Percentiles rank a stretch among this genome's conserved stretches.
These are phyloP conservation scores for Boletus rex-veris DNA, from an alignment of 768 basidiomycete species.

Conservation along the genomic window DNA sequence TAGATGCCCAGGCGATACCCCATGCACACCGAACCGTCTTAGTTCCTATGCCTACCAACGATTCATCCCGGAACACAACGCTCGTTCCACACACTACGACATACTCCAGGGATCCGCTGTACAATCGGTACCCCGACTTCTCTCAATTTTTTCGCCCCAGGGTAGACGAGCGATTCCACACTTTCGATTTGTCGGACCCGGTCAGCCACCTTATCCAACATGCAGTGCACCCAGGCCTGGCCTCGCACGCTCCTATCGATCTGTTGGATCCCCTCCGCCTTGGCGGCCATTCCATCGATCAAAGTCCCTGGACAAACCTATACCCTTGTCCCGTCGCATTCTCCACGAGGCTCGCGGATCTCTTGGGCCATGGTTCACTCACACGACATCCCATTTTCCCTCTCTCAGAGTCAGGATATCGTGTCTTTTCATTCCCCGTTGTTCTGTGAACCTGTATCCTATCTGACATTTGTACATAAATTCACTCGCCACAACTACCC, in stretches of 20 bases:
- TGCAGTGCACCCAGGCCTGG: not conserved
- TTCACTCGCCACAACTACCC: not conserved
- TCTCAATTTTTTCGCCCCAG: conserved; percentile 29
- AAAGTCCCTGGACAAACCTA: not conserved
- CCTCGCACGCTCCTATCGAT: not conserved
- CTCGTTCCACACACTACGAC: conserved; percentile 3
- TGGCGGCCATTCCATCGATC: not conserved
- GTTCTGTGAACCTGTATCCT: conserved; percentile 12
- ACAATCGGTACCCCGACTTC: conserved; percentile 32
- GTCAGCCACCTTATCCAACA: not conserved
- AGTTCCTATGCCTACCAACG: not conserved
- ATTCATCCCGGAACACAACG: not conserved
- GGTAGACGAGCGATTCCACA: conserved; percentile 8
- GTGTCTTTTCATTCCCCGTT: not conserved
- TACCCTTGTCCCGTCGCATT: conserved; percentile 21
- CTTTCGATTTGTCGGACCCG: not conserved
- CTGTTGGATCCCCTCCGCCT: not conserved
- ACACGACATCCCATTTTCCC: not conserved
- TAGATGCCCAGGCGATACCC: not conserved
- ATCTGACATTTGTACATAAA: conserved; percentile 1
- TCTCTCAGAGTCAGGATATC: no score
- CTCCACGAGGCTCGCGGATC: conserved; percentile 16
- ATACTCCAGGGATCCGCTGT: conserved; percentile 32
- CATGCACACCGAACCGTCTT: conserved; percentile 1
- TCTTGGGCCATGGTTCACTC: not conserved